Base-by-base conservation (phyloP, 23 red algal species). In the Gracilaria domingensis region DNA sequence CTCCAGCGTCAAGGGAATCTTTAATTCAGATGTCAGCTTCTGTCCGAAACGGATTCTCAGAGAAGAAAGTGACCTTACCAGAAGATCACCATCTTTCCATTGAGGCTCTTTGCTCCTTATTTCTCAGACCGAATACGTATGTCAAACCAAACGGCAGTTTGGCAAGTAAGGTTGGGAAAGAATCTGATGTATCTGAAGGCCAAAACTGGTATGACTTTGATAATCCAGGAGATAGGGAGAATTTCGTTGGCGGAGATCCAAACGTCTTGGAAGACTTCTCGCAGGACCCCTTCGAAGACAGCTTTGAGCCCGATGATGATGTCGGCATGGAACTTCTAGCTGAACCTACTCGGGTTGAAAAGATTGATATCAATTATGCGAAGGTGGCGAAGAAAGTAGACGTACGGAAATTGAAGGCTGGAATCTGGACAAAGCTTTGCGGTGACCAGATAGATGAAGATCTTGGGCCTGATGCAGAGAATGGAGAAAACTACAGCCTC, bases 301-400 rank as follows among this genome's bases (percentile, higher is more conserved):
- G 30, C 23, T 85, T 44, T 58, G 84, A 82, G 8, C 76, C 45
- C 0, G 79, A 54, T 56, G 81, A 26, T 49, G 87, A 79, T 32
- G 66, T 35, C 12, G 79, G 77, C 25, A 39, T 86, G 50, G 85
- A 76, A 47, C 81, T 92, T 42, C 53, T 81, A 50, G 69, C 77
- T 32, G 95, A 88, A 47, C 92, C 91, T 1, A 80, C 84, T 24
- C 66, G 65, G 2, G 92, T 95, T 20, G 92, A 92, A 49, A 81
- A 73, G 62, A 77, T 93, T n/a, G 89, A 96, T 29, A 88, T 99
- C 54, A 82, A 75, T 25, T 96, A 93, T 66, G 97, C 97, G 9
- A 96, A 92, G 50, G 75, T 90, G 30, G 97, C 97, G 53, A 99
- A 99, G 82, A 91, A 80, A 73, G 91, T 99, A 29, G 97, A 99